Evolutionary conservation across 2,329 filamentous ascomycete species (phyloP).

Genomic region (Trichoderma brevicompactum): DNA sequence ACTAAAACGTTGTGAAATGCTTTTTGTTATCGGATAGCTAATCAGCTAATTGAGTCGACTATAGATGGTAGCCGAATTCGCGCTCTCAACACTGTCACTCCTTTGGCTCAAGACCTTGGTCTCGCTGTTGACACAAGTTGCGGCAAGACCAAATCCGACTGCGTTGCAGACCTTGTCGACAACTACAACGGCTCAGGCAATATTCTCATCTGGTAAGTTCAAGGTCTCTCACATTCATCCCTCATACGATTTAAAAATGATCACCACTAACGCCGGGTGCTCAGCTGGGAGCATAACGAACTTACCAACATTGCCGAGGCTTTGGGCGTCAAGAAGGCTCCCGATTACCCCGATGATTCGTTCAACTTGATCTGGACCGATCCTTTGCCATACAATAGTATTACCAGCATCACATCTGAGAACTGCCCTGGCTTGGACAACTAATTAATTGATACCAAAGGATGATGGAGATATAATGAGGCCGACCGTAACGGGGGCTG

Average conservation of each 20-base stretch:
- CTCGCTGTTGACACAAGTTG: slow-evolving; percentile 60
- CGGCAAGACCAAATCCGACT: slow-evolving; percentile 58
- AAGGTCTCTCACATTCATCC: not conserved
- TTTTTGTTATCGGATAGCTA: not conserved
- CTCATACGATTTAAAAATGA: not conserved
- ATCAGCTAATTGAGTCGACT: not conserved
- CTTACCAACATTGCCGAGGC: slow-evolving; percentile 56
- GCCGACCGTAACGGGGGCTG: not conserved
- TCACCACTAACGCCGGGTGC: not conserved
- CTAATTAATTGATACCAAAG: not conserved
- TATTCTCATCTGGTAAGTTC: slow-evolving; percentile 57
- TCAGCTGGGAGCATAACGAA: slow-evolving; percentile 61
- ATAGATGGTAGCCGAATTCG: slow-evolving; percentile 56
- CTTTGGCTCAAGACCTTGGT: slow-evolving; percentile 59
- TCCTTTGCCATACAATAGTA: slow-evolving; percentile 52
- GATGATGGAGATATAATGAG: not conserved
- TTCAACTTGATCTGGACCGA: slow-evolving; percentile 64
- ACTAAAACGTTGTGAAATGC: no score
- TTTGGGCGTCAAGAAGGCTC: slow-evolving; percentile 55
- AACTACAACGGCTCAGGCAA: slow-evolving; percentile 56
- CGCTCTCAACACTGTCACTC: slow-evolving; percentile 61
- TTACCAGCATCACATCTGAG: slow-evolving; percentile 54
- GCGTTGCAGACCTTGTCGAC: slow-evolving; percentile 56
- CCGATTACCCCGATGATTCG: slow-evolving; percentile 54
- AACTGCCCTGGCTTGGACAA: slow-evolving; percentile 58